A percentile compares a stretch with the other conserved stretches of the same genome.
phyloP scores from a whole-genome alignment of 148 eudicot genomes.

The Camellia lanceoleosa region DNA sequence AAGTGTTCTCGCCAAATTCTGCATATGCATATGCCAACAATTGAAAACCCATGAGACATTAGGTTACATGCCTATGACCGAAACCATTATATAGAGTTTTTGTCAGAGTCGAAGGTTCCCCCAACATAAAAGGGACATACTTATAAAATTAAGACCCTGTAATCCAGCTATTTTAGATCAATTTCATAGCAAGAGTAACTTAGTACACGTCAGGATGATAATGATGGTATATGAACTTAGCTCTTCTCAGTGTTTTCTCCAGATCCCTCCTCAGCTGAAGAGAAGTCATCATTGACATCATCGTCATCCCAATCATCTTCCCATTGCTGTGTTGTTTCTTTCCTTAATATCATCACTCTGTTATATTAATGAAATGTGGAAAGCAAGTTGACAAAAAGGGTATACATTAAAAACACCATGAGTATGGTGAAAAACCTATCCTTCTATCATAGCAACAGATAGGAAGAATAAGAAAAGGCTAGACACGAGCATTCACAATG shows the following conservation, averaged over 20 bases:
- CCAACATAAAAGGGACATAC: not conserved
- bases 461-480: too few species aligned
- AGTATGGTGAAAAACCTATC: too few species aligned
- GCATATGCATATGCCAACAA: not conserved
- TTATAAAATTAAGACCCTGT: not conserved
- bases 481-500: too few species aligned
- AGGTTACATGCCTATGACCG: not conserved
- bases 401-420: too few species aligned
- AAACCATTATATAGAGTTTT: not conserved
- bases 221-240: not conserved
- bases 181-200: not conserved
- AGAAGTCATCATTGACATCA: slow-evolving; percentile 78
- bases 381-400: too few species aligned
- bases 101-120: not conserved
- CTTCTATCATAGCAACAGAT: too few species aligned
- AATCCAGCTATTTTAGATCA: not conserved
- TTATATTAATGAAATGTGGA: too few species aligned
- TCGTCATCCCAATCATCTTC: slow-evolving; percentile 91
- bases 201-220: not conserved
- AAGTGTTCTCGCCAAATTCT: not conserved
- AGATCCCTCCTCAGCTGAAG: slow-evolving; percentile 57
- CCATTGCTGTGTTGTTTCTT: slow-evolving; percentile 12
- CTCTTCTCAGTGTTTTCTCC: slow-evolving; percentile 5
- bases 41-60: not conserved
- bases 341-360: too few species aligned